Base-by-base conservation (phyloP, 2,329 filamentous ascomycete species). In the Fusarium floridanum region DNA sequence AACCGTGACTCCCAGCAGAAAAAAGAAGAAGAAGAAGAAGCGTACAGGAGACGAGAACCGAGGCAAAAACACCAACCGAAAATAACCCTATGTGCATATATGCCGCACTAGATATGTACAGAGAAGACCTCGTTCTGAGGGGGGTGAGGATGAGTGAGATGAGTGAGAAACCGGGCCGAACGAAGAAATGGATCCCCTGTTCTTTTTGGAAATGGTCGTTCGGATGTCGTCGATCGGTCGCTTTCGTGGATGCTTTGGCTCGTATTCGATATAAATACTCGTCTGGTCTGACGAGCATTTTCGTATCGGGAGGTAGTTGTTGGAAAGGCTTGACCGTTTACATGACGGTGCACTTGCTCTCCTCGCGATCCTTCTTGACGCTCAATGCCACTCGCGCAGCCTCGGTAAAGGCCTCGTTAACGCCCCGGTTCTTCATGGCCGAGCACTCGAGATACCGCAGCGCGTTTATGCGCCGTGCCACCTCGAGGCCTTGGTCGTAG, bases 391-490 rank as follows among this genome's bases (percentile, higher is more conserved):
- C 97, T 80, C 97, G 93, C 27, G 97, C 96, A 45, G 97, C 97
- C 86, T 99, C 97, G 45, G 97, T 98, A 81, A 99, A 99, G 50
- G 97, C 97, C 85, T 99, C 97, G 84, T 98, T 98, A 81, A 99
- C 97, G 71, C 97, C 97, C 61, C 97, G 91, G 85, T 99, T 99
- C 85, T 95, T 93, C 92, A 98, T 98, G 67, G 97, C 97, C 41
- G 97, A 98, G 87, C 97, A 99, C 88, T 99, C 97, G 66, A 99
- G 90, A 83, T 99, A 99, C 81, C 97, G 92, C 81, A 98, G 89
- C 8, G 97, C 97, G 78, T 95, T 94, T 84, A 98, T 97, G 83
- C 93, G 92, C 81, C 96, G 92, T 43, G 96, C 96, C 48, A 98
- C 95, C 74, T 96, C 95, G 61, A 98, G 88, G 4, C 96, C 96